These are phyloP conservation scores for Fusarium hainanense DNA, from an alignment of 2,329 filamentous ascomycete species.

Conservation along the genomic window DNA sequence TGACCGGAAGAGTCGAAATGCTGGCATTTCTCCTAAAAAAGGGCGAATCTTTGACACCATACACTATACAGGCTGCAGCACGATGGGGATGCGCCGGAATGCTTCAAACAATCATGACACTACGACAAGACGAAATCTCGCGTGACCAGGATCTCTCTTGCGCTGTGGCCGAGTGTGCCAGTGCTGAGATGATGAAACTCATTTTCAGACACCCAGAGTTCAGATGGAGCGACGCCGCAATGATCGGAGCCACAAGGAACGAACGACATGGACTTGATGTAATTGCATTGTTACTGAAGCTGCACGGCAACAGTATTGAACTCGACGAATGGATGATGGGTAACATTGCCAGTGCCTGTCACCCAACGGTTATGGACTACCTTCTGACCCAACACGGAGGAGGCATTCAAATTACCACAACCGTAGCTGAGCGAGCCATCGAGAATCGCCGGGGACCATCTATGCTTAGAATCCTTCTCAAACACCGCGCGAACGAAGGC, in stretches of 20 bases:
- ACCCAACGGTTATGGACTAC: constrained; percentile 25
- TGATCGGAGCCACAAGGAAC: constrained; percentile 24
- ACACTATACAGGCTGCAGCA: constrained; percentile 26
- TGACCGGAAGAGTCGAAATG: constrained; percentile 28
- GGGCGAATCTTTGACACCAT: constrained; percentile 16
- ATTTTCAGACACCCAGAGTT: constrained; percentile 20
- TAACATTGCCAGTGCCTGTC: constrained; percentile 21
- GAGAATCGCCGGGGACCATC: constrained; percentile 28
- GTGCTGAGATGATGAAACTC: constrained; percentile 13
- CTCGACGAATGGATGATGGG: constrained; percentile 31
- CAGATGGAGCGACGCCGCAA: constrained; percentile 24
- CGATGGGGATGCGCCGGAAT: constrained; percentile 19
- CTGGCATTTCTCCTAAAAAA: constrained; percentile 27
- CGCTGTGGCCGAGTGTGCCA: constrained; percentile 21
- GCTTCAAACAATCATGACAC: constrained; percentile 24
- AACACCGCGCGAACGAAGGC: constrained; percentile 20
- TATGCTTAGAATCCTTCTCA: constrained; percentile 29
- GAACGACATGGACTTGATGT: constrained; percentile 18
- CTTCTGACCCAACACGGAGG: constrained; percentile 16
- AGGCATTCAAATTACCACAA: constrained; percentile 17
- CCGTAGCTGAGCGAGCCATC: constrained; percentile 21
- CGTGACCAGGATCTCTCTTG: constrained; percentile 27
- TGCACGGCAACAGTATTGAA: constrained; percentile 8
- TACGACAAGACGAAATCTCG: constrained; percentile 24
- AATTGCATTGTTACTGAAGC: constrained; percentile 11